Conservation (phyloP, 1,139 yeast genomes). For the Yamadazyma sp. region DNA sequence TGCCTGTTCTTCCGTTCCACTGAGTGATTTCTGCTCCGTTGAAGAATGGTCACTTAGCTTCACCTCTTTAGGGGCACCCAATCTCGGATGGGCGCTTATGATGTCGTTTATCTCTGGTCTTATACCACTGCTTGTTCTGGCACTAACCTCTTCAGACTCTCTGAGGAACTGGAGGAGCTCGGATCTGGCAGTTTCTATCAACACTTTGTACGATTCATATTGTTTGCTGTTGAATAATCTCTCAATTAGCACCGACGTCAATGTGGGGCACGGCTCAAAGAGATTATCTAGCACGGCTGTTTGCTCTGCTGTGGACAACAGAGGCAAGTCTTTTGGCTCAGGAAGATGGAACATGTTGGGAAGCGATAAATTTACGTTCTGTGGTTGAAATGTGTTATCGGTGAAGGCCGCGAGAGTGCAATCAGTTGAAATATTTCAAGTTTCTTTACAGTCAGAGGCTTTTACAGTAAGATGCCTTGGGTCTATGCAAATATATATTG, state of each 20-base stretch:
- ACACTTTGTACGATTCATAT: slow-evolving; percentile 37
- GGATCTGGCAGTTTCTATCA: slow-evolving; percentile 52
- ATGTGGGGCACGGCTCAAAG: slow-evolving; percentile 66
- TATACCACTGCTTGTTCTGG: slow-evolving; percentile 15
- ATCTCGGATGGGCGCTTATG: slow-evolving; percentile 87
- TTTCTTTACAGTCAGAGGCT: too few relatives aligned
- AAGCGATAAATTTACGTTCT: neutral
- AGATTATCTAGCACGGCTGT: slow-evolving; percentile 49
- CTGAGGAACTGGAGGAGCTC: slow-evolving; percentile 35
- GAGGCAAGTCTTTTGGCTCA: slow-evolving; percentile 19
- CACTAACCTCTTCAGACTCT: slow-evolving; percentile 21
- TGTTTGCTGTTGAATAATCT: slow-evolving; percentile 20
- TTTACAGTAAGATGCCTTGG: too few relatives aligned
- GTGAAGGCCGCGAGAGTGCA: slow-evolving; percentile 1
- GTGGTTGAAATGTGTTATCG: neutral
- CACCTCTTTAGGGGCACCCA: slow-evolving; percentile 59
- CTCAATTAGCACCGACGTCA: slow-evolving; percentile 44
- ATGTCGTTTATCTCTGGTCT: slow-evolving; percentile 46
- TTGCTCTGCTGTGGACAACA: slow-evolving; percentile 20
- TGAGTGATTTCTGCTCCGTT: slow-evolving; percentile 68
- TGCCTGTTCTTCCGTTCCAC: slow-evolving; percentile 48
- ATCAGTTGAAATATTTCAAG: too few relatives aligned
- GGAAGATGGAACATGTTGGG: slow-evolving; percentile 22
- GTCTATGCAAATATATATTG: slow-evolving; percentile 2
- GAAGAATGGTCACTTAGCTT: slow-evolving; percentile 64